phyloP scores from a whole-genome alignment of 2,329 filamentous ascomycete genomes.

The Aureobasidium sp. region DNA sequence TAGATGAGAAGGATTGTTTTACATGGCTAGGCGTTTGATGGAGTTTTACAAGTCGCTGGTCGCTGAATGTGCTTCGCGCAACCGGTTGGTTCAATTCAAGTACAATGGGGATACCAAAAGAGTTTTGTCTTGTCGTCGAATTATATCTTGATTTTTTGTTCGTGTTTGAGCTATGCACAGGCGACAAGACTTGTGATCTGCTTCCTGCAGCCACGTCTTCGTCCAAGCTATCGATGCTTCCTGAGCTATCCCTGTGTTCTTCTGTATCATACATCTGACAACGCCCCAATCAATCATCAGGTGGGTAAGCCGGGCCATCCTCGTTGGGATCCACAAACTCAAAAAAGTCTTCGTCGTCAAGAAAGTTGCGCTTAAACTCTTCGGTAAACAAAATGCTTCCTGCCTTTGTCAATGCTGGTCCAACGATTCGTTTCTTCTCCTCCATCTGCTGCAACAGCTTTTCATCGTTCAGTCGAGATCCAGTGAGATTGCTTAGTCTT shows the following conservation, averaged over 20 bases:
- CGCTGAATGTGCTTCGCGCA: background rate
- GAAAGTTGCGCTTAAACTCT: slow-evolving; percentile 40
- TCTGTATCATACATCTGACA: background rate
- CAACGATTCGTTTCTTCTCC: slow-evolving; percentile 42
- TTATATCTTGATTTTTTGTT: background rate
- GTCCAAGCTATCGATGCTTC: background rate
- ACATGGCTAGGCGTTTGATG: background rate
- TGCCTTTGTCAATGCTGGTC: slow-evolving; percentile 44
- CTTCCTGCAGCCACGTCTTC: background rate
- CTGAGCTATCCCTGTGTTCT: background rate
- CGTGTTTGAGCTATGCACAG: background rate
- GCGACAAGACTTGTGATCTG: background rate
- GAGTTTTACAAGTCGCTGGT: background rate
- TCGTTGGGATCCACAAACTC: background rate
- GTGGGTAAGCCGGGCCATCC: background rate
- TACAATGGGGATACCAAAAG: background rate
- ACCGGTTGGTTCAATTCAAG: background rate
- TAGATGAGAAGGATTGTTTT: background rate
- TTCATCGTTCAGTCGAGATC: slow-evolving; percentile 18
- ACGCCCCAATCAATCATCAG: background rate
- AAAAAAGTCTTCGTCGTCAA: slow-evolving; percentile 40
- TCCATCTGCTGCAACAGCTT: slow-evolving; percentile 41
- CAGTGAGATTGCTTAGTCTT: slow-evolving; percentile 28
- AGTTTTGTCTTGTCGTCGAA: background rate
- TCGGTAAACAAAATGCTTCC: slow-evolving; percentile 46